Evolutionary conservation across 441 rosid species (phyloP).

Genomic region (Populus tomentosa): DNA sequence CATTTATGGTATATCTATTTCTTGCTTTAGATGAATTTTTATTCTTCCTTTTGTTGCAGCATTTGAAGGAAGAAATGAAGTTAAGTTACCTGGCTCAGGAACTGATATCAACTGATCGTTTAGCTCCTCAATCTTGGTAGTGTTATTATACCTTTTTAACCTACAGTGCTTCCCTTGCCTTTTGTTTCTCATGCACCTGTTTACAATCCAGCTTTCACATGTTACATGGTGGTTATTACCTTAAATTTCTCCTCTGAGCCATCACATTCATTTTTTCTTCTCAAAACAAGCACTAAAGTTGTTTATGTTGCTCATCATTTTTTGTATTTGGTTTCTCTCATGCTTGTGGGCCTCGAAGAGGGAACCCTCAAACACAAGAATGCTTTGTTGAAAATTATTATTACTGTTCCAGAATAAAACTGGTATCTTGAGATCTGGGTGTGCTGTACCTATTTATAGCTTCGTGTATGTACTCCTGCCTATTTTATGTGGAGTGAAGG

Average conservation of each 20-base stretch:
- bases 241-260: background rate
- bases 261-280: background rate
- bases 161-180: background rate
- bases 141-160: background rate
- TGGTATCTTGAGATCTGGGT: too few species aligned
- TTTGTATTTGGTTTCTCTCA: background rate
- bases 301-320: background rate
- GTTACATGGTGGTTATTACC: background rate
- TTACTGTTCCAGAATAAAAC: too few species aligned
- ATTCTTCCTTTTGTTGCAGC: conserved; percentile 45
- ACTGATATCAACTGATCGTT: conserved; percentile 82
- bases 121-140: conserved; percentile 98
- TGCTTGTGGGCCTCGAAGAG: too few species aligned
- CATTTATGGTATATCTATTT: conserved; percentile 8
- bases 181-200: background rate
- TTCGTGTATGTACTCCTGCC: too few species aligned
- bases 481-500: background rate
- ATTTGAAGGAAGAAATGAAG: conserved; percentile 98
- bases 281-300: background rate
- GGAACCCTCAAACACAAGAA: too few species aligned
- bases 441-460: background rate
- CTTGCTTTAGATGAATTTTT: conserved; percentile 11
- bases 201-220: background rate
- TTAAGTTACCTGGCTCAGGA: conserved; percentile 94
- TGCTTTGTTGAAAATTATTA: too few species aligned